Conservation (phyloP, 345 rosid species). For the Salix purpurea region DNA sequence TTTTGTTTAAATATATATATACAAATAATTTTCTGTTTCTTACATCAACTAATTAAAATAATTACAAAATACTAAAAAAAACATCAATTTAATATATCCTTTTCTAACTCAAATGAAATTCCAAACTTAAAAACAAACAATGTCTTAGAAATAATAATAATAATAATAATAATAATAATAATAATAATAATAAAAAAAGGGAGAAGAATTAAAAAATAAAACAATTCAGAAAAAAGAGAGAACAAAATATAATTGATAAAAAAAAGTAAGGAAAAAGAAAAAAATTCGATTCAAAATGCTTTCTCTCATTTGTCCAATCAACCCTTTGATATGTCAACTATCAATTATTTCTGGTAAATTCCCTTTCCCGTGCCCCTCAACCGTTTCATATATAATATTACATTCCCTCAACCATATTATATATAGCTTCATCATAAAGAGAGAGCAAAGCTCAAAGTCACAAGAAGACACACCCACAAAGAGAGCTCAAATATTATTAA, state of each 20-base stretch:
- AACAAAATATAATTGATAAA: not conserved
- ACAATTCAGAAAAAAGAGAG: no score
- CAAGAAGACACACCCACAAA: not conserved
- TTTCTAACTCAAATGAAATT: no score
- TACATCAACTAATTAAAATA: no score
- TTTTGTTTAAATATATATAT: no score
- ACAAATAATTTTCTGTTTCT: no score
- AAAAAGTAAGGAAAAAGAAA: not conserved
- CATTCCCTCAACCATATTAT: not conserved
- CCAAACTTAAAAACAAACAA: no score
- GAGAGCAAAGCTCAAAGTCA: not conserved
- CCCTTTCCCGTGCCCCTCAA: conserved; percentile 23
- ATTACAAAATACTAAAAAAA: no score
- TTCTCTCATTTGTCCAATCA: conserved; percentile 39
- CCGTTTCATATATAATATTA: conserved; percentile 37
- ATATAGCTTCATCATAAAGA: not conserved
- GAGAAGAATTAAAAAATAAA: no score
- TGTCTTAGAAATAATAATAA: no score
- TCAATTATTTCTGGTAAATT: conserved; percentile 33
- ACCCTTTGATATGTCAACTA: conserved; percentile 50
- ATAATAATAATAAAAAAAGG: no score
- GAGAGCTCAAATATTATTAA: not conserved
- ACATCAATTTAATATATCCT: no score
- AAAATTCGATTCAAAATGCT: conserved; percentile 42
- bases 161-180: no score